Evolutionary conservation across 2,329 filamentous ascomycete genomes (phyloP), one percentile per base, ranked within the genome.

Genomic region (Penicillium sp.): DNA sequence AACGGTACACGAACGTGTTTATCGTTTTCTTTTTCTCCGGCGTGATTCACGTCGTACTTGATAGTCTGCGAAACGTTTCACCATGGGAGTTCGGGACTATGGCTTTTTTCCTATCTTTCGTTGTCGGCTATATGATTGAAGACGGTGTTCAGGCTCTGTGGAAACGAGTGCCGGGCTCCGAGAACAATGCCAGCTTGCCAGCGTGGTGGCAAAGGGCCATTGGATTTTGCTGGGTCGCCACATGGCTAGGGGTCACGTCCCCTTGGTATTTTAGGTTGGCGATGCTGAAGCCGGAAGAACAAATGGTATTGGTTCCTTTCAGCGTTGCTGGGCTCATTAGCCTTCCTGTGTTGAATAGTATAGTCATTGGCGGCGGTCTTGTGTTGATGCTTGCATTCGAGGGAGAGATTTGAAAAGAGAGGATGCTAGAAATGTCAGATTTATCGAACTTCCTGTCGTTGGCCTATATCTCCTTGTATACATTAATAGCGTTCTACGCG

Each of bases 1-100:
- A 68, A 25, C 62, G 64, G 2, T 73, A 72, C 42, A 55, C 55
- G 16, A 68, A 67, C 27, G 53, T 68, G 15, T 56, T 68, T 16
- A 23, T 68, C 16, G 62, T 70, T 0, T 73, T 72, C 52, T 49
- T 63, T 2, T 21, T 69, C 2, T 73, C 70, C 0, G 68, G 65
- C 0, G 16, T 62, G 2, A 23, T 67, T 18, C 70, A 72, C 35
- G 45, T 60, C 1, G 10, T 61, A 1, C 23, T 54, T 10, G 61
- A 70, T 29, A 34, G 51, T 9, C 21, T 55, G 5, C 50, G 60
- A 12, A 60, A 58, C 1, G 52, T 69, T 1, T 50, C 62, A 3
- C 47, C 47, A 1, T 29, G 51, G 15, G 35, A 62, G 0, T 63
- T 59, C 2, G 61, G 65, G 4, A 50, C 66, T 0, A 44, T 67